These are phyloP conservation scores for Mycena pura DNA, from an alignment of 768 basidiomycete species.

Conservation along the genomic window DNA sequence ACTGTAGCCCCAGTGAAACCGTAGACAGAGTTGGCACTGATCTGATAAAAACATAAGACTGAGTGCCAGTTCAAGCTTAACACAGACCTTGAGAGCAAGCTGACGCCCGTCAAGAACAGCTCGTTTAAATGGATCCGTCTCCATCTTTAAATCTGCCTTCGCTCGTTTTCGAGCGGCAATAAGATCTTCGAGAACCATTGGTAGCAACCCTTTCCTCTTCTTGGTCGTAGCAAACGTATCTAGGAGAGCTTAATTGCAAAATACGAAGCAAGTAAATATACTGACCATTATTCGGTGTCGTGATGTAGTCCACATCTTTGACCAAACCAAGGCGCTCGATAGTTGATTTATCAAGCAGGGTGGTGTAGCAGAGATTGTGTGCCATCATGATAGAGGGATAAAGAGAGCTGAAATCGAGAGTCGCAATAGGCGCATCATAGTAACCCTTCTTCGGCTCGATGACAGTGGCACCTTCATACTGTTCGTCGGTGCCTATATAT, in stretches of 20 bases:
- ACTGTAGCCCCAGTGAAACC: constrained; percentile 98
- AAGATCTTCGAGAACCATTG: constrained; percentile 91
- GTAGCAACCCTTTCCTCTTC: constrained; percentile 86
- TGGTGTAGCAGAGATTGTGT: constrained; percentile 98
- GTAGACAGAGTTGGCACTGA: constrained; percentile 98
- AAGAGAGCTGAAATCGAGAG: constrained; percentile 96
- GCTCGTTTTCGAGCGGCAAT: constrained; percentile 93
- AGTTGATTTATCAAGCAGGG: constrained; percentile 81
- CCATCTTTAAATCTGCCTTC: constrained; percentile 94
- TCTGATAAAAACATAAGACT: constrained; percentile 52
- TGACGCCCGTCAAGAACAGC: constrained; percentile 98
- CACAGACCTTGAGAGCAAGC: constrained; percentile 86
- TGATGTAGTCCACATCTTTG: constrained; percentile 89
- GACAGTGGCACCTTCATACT: constrained; percentile 98
- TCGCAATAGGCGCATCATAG: constrained; percentile 96
- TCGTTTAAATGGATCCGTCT: constrained; percentile 95
- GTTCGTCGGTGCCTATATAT: constrained; percentile 81
- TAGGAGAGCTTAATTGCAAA: constrained; percentile 35
- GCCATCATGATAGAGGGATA: constrained; percentile 99
- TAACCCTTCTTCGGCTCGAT: constrained; percentile 97
- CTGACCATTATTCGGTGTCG: constrained; percentile 94
- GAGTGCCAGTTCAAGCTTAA: background rate
- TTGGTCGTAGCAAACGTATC: constrained; percentile 83
- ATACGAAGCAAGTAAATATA: background rate
- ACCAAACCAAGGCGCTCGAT: constrained; percentile 80